Percentiles rank a stretch among this genome's conserved stretches.
Evolutionary conservation across 495 filamentous ascomycete species (phyloP).

Genomic region (Monascus purpureus): DNA sequence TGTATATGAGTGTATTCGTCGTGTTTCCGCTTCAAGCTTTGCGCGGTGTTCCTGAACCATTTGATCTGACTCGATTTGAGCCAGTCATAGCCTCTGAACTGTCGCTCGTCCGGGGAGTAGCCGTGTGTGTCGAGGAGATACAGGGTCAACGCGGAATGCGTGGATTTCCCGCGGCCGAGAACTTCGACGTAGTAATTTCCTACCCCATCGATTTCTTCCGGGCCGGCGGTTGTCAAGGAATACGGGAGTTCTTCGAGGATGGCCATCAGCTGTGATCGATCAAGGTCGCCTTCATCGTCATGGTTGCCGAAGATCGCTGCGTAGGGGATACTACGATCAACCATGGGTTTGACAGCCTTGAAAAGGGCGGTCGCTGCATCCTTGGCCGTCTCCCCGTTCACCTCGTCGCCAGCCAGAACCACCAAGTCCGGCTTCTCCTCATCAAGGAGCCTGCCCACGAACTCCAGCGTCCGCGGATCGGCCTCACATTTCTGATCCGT

Average conservation of each 20-base stretch:
- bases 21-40: conserved; percentile 53
- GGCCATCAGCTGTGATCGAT: conserved; percentile 64
- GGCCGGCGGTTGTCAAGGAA: conserved; percentile 70
- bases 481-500: conserved; percentile 67
- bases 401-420: conserved; percentile 81
- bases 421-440: conserved; percentile 88
- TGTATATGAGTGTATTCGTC: conserved; percentile 78
- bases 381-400: conserved; percentile 84
- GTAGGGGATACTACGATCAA: conserved; percentile 79
- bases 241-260: conserved; percentile 78
- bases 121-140: conserved; percentile 90
- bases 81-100: conserved; percentile 89
- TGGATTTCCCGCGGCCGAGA: conserved; percentile 58
- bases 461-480: conserved; percentile 82
- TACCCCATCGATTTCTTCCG: conserved; percentile 70
- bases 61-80: conserved; percentile 83
- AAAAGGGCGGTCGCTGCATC: conserved; percentile 91
- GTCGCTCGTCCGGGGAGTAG: conserved; percentile 79
- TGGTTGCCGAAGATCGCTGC: conserved; percentile 95
- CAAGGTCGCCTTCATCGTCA: conserved; percentile 80
- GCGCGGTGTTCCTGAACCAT: conserved; percentile 75
- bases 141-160: conserved; percentile 80
- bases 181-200: conserved; percentile 94
- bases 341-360: conserved; percentile 79
- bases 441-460: conserved; percentile 67